Conservation (phyloP, 352 stramenopile species). For the Phytophthora fragariae region DNA sequence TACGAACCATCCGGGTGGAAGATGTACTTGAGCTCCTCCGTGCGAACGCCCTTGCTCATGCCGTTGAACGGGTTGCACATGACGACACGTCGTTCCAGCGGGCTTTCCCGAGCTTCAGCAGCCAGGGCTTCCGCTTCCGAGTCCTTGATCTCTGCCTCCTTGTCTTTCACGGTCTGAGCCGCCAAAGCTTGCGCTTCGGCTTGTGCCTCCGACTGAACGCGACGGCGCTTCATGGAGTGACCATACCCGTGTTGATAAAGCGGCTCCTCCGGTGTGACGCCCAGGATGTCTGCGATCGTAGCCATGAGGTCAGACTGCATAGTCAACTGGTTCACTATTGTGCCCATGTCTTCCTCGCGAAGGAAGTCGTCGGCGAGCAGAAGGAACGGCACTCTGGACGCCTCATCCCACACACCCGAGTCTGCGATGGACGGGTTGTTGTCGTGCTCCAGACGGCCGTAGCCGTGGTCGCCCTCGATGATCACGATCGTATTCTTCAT, state of each 20-base stretch:
- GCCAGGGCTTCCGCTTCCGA: conserved; percentile 22
- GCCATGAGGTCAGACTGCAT: conserved; percentile 83
- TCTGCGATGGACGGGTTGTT: conserved; percentile 73
- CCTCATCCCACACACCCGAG: conserved; percentile 74
- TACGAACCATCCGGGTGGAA: conserved; percentile 71
- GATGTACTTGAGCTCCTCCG: conserved; percentile 77
- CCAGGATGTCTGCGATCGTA: conserved; percentile 72
- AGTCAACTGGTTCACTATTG: conserved; percentile 60
- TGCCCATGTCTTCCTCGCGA: conserved; percentile 50
- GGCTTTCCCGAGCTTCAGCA: conserved; percentile 28
- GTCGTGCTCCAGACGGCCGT: conserved; percentile 71
- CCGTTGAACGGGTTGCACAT: conserved; percentile 81
- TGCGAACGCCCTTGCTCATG: conserved; percentile 70
- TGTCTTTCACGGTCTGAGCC: conserved; percentile 14
- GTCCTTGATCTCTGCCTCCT: conserved; percentile 24
- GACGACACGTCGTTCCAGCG: conserved; percentile 55
- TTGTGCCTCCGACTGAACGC: conserved; percentile 26
- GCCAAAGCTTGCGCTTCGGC: conserved; percentile 27
- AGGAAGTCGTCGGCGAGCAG: conserved; percentile 75
- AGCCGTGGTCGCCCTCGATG: conserved; percentile 73
- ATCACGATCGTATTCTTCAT: conserved; percentile 84
- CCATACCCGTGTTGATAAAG: conserved; percentile 72
- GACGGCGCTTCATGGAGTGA: conserved; percentile 76
- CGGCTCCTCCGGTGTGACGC: conserved; percentile 55
- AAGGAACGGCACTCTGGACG: conserved; percentile 66